Evolutionary conservation across 169 alveolate species (phyloP).

Genomic region (Theileria annulata): DNA sequence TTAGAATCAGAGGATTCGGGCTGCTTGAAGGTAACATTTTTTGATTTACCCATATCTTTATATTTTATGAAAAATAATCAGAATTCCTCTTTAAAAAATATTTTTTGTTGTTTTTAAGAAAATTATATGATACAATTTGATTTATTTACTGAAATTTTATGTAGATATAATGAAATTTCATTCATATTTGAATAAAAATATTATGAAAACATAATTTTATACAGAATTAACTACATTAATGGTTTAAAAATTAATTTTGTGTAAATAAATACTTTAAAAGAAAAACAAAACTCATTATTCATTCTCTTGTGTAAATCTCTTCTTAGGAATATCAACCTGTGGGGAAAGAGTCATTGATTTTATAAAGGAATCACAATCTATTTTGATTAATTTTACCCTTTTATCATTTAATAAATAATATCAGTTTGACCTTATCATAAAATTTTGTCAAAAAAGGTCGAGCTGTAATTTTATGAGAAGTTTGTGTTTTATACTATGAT

Average conservation of each 20-base stretch:
- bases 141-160: background rate
- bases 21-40: conserved; percentile 4
- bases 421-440: background rate
- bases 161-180: background rate
- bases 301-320: conserved; percentile 3
- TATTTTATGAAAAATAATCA: background rate
- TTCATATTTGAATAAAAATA: background rate
- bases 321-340: background rate
- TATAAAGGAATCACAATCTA: background rate
- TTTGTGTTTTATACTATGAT: conserved; percentile 1
- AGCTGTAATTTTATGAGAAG: background rate
- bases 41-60: background rate
- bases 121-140: background rate
- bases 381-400: background rate
- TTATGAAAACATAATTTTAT: background rate
- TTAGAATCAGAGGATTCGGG: conserved; percentile 6
- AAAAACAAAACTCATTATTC: background rate
- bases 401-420: background rate
- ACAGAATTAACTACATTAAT: background rate
- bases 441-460: background rate
- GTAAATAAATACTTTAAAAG: background rate
- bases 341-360: background rate
- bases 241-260: background rate
- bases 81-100: background rate
- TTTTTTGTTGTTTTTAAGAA: background rate